These are phyloP conservation scores for Warburgia ugandensis DNA, from an alignment of 164 flowering plant genomes.

Conservation along the genomic window DNA sequence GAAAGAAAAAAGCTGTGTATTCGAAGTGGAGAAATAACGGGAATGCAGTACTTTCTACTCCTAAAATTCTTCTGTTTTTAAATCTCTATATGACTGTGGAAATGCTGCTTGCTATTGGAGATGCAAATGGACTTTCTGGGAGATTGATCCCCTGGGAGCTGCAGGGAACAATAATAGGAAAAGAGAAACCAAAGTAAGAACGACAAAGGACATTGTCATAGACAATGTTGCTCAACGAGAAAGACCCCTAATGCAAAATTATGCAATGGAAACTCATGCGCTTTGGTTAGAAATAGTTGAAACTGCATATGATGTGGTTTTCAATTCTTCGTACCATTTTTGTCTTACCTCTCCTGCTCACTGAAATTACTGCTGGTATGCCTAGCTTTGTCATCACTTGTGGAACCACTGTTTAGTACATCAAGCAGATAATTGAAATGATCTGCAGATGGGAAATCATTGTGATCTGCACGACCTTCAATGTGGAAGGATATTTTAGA, in stretches of 20 bases:
- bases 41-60: constrained; percentile 12
- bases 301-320: neutral
- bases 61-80: constrained; percentile 14
- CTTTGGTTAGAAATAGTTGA: neutral
- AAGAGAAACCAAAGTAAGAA: constrained; percentile 2
- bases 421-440: constrained; percentile 30
- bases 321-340: neutral
- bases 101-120: constrained; percentile 34
- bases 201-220: too few relatives aligned
- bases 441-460: constrained; percentile 27
- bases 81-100: constrained; percentile 30
- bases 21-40: constrained; percentile 12
- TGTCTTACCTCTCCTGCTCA: constrained; percentile 43
- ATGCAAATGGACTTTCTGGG: constrained; percentile 70
- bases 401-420: constrained; percentile 32
- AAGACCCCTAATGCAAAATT: too few relatives aligned
- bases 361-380: constrained; percentile 22
- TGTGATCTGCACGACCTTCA: constrained; percentile 23
- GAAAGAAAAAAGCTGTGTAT: constrained; percentile 12
- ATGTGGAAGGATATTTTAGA: too few relatives aligned
- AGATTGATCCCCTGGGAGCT: constrained; percentile 45
- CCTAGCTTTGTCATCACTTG: constrained; percentile 28
- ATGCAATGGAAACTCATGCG: too few relatives aligned
- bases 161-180: constrained; percentile 1
- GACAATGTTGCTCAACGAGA: too few relatives aligned